Conservation (phyloP, 1,284 basidiomycete species). For the Cryptococcus sp. region DNA sequence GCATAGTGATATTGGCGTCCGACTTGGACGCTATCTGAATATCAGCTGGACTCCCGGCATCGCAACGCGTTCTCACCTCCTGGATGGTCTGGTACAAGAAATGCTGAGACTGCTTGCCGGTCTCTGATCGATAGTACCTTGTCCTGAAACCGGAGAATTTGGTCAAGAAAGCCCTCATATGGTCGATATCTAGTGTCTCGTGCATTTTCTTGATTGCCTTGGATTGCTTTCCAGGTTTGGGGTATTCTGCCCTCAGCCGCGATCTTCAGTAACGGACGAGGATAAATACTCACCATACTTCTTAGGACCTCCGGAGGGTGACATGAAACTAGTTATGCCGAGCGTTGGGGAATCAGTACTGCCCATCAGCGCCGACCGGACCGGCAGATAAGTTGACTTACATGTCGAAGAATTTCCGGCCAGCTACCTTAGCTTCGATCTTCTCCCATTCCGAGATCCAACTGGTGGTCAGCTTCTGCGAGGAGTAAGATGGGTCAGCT, state of each 20-base stretch:
- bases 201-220: conserved; percentile 35
- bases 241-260: conserved; percentile 28
- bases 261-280: background rate
- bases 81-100: conserved; percentile 74
- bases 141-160: conserved; percentile 56
- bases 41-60: background rate
- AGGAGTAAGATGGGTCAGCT: conserved; percentile 2
- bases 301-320: conserved; percentile 27
- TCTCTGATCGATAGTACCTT: conserved; percentile 56
- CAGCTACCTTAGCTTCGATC: conserved; percentile 68
- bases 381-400: conserved; percentile 46
- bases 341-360: conserved; percentile 71
- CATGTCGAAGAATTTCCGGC: conserved; percentile 75
- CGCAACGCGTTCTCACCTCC: conserved; percentile 53
- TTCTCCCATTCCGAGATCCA: conserved; percentile 82
- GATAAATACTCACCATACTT: conserved; percentile 40
- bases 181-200: conserved; percentile 34
- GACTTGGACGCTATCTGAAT: conserved; percentile 58
- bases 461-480: conserved; percentile 31
- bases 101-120: conserved; percentile 66
- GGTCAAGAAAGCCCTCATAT: conserved; percentile 59
- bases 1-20: conserved; percentile 63
- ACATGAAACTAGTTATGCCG: conserved; percentile 41
- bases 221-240: conserved; percentile 37
- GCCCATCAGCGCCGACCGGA: conserved; percentile 16